Conservation (phyloP, 228 moss, liverwort and hornwort species). For the Sphagnum fallax region DNA sequence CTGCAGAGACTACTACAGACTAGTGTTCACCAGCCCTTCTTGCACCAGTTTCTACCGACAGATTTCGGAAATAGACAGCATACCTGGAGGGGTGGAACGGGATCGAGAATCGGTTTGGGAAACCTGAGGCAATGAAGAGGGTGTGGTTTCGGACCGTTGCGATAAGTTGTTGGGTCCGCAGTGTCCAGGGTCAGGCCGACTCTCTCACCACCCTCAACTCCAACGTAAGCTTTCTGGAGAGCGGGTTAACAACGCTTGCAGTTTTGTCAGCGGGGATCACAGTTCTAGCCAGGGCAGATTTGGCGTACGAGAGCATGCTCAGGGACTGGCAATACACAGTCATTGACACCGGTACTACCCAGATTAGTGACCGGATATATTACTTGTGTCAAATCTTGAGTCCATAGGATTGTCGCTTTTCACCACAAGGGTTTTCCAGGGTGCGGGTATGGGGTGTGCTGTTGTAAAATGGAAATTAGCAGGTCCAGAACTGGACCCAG, state of each 20-base stretch:
- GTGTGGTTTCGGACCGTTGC: too few species aligned
- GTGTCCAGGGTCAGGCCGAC: neutral
- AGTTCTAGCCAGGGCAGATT: neutral
- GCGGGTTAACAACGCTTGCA: neutral
- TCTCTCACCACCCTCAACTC: slow-evolving; percentile 1
- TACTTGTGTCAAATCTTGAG: neutral
- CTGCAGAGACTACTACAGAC: too few species aligned
- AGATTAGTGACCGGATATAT: neutral
- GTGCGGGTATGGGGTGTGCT: neutral
- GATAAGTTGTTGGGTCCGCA: too few species aligned
- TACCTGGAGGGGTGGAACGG: too few species aligned
- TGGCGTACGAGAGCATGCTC: slow-evolving; percentile 2
- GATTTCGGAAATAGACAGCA: too few species aligned
- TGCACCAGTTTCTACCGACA: too few species aligned
- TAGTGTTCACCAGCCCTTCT: too few species aligned
- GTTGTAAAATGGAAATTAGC: neutral
- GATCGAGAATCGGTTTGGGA: too few species aligned
- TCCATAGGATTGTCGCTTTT: neutral
- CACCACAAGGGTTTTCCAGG: neutral
- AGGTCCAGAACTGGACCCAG: neutral
- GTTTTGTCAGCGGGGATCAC: neutral
- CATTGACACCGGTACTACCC: neutral
- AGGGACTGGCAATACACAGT: slow-evolving; percentile 1
- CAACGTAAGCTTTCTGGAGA: neutral
- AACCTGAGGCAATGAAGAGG: too few species aligned